Conservation (phyloP, 2,329 filamentous ascomycete genomes). For the Fusarium heterosporum region DNA sequence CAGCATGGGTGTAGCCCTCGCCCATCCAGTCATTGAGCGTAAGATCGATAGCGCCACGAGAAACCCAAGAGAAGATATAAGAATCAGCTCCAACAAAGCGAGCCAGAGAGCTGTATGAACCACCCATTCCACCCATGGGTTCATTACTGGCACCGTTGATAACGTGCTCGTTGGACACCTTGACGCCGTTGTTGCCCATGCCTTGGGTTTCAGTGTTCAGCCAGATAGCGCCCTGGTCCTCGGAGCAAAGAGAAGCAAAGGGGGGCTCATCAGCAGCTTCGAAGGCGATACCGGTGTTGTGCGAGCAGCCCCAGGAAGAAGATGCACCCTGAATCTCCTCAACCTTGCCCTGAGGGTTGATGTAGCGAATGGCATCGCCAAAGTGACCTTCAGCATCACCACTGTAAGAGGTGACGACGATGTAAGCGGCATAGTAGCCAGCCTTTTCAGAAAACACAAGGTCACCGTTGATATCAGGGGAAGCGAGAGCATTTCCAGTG, state of each 20-base stretch:
- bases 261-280: slow-evolving; percentile 69
- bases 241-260: slow-evolving; percentile 69
- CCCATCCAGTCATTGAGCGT: slow-evolving; percentile 69
- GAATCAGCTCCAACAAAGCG: slow-evolving; percentile 62
- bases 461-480: slow-evolving; percentile 72
- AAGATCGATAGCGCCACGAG: slow-evolving; percentile 67
- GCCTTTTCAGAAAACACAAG: slow-evolving; percentile 68
- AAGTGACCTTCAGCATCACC: slow-evolving; percentile 67
- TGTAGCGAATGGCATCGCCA: slow-evolving; percentile 62
- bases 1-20: slow-evolving; percentile 61
- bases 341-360: slow-evolving; percentile 63
- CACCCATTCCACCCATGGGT: slow-evolving; percentile 72
- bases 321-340: slow-evolving; percentile 64
- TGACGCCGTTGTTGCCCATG: slow-evolving; percentile 65
- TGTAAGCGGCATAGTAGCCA: slow-evolving; percentile 70
- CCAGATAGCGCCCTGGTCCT: slow-evolving; percentile 74
- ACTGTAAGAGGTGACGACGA: slow-evolving; percentile 69
- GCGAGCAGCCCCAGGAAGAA: slow-evolving; percentile 70
- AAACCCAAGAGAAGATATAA: slow-evolving; percentile 73
- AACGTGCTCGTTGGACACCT: slow-evolving; percentile 71
- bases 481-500: slow-evolving; percentile 60
- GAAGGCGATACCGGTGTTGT: slow-evolving; percentile 74
- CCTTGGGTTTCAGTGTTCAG: slow-evolving; percentile 69
- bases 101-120: slow-evolving; percentile 69
- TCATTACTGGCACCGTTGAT: slow-evolving; percentile 70